Evolutionary conservation across 176 grass and related monocot species (phyloP), one percentile per base, ranked within the genome.

Genomic region (Avena eriantha): DNA sequence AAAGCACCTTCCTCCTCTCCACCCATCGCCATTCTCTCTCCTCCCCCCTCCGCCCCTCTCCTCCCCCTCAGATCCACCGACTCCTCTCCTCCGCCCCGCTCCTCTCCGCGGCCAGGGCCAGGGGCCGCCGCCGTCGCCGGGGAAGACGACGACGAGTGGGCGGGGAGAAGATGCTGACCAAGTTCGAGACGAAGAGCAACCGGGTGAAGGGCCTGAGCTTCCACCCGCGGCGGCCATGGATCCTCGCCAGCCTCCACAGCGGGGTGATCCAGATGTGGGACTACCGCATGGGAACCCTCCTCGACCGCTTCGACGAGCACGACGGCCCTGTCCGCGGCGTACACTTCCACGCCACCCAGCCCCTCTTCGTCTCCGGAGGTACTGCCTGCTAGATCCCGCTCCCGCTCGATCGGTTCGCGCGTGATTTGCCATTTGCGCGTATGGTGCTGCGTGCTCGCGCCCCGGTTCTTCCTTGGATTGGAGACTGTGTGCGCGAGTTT

Each of bases 111-210:
- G 88, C 79, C 48, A 82, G 88, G 65, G 70, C 43, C 43, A 47
- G 70, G 41, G 36, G 60, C 60, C 63, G 61, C 58, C 63, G 41
- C 54, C 12, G 89, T 47, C 73, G 80, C 74, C 14, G 73, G 80
- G 65, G 54, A 90, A 65, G 64, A 76, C 73, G 73, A 47, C 45
- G 33, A 35, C 64, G 31, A 9, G 64, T 0, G 15, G 48, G 48
- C 7, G 48, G 64, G 48, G 21, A 67, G 55, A 83, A 82, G 91
- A 98, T 98, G 96, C 96, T 98, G 88, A 98, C 93, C 86, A 98
- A 96, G 84, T 96, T 98, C 92, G 96, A 98, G 94, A 98, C 96
- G 57, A 98, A 98, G 93, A 98, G 96, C 87, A 98, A 94, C 87
- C 92, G 96, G 84, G 96, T 98, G 43, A 98, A 98, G 93, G 96